Evolutionary conservation across 169 alveolate genomes (phyloP).

Genomic region (Amoebophrya sp.): DNA sequence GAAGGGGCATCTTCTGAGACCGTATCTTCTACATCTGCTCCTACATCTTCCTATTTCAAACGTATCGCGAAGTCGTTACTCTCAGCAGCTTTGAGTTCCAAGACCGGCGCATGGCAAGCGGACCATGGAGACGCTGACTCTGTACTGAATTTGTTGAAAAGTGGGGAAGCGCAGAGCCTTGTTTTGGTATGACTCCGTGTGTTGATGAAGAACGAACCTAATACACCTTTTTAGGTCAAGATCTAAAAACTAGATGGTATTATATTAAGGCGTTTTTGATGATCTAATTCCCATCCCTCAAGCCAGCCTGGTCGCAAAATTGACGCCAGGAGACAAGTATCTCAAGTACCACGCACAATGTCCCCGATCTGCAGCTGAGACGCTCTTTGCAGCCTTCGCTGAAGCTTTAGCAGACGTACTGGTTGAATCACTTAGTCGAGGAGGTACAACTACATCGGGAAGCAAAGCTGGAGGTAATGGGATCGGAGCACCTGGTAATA

Average conservation of each 20-base stretch:
- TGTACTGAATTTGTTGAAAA: not conserved
- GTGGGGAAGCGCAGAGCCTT: not conserved
- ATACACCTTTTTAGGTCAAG: no score
- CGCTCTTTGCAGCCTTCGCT: not conserved
- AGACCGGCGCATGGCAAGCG: not conserved
- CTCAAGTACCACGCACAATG: not conserved
- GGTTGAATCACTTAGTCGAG: not conserved
- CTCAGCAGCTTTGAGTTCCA: not conserved
- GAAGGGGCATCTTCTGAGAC: no score
- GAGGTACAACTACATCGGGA: not conserved
- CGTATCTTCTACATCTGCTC: no score
- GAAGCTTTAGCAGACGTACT: not conserved
- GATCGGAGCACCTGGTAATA: not conserved
- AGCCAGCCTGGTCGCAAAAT: not conserved
- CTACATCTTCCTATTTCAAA: not conserved
- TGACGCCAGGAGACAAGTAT: not conserved
- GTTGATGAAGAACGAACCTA: no score
- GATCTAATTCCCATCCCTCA: not conserved
- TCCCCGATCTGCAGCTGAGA: not conserved
- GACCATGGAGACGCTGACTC: not conserved
- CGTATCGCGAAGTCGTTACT: not conserved
- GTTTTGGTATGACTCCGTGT: no score
- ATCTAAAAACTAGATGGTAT: no score
- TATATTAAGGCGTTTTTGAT: no score
- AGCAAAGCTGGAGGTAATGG: not conserved